A percentile compares a stretch with the other conserved stretches of the same genome.
phyloP scores from a whole-genome alignment of 768 basidiomycete genomes.

The Hypsizygus marmoreus region DNA sequence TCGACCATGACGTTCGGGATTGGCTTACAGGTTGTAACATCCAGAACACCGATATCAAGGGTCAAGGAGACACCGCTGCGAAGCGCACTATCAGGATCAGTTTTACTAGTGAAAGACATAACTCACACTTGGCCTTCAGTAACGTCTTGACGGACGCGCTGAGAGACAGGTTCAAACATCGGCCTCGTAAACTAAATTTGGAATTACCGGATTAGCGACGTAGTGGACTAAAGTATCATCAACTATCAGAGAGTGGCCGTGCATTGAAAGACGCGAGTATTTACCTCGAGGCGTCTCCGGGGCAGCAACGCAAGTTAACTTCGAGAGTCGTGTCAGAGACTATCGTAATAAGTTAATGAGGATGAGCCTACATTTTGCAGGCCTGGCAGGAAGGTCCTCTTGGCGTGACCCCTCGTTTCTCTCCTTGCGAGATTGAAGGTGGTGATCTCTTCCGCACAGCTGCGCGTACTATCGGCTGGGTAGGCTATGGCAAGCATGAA shows the following conservation, averaged over 20 bases:
- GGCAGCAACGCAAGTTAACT: constrained; percentile 21
- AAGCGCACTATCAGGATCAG: neutral
- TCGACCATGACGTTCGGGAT: constrained; percentile 40
- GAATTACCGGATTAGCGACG: constrained; percentile 18
- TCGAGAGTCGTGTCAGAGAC: neutral
- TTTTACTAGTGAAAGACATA: neutral
- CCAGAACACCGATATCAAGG: constrained; percentile 40
- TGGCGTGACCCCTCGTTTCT: constrained; percentile 16
- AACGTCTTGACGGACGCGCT: constrained; percentile 23
- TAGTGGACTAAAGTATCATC: constrained; percentile 16
- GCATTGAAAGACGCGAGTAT: neutral
- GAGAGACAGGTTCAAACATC: neutral
- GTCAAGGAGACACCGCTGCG: constrained; percentile 35
- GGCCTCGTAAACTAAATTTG: neutral
- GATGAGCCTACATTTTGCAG: constrained; percentile 19
- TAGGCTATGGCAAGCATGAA: neutral
- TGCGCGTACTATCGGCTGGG: constrained; percentile 9
- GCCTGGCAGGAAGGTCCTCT: constrained; percentile 11
- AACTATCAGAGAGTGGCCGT: neutral
- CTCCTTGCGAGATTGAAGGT: constrained; percentile 19
- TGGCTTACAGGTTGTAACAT: constrained; percentile 41
- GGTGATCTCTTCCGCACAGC: constrained; percentile 16
- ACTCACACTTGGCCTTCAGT: constrained; percentile 24
- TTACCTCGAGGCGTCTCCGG: constrained; percentile 22
- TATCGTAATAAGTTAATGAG: neutral